Conservation (phyloP, 2,329 filamentous ascomycete genomes). For the Aureobasidium leucospermi region DNA sequence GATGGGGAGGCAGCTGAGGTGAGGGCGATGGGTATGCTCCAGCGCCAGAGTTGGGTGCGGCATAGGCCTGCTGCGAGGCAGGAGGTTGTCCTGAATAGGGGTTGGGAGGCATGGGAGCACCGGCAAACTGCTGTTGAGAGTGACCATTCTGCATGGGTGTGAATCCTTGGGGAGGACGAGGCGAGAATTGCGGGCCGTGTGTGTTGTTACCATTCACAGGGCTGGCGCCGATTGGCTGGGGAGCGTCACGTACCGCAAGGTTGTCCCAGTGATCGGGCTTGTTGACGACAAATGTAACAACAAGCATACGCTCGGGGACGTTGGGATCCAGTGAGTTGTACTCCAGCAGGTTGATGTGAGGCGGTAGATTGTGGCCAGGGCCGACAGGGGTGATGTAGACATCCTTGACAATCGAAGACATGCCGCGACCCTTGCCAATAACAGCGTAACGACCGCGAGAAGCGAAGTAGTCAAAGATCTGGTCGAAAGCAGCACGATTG, state of each 20-base stretch:
- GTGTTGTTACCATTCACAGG: conserved; percentile 24
- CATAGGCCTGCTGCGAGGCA: conserved; percentile 23
- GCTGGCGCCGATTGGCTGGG: conserved; percentile 15
- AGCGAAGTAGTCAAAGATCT: conserved; percentile 81
- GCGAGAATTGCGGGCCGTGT: conserved; percentile 33
- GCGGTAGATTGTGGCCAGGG: conserved; percentile 62
- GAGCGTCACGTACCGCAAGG: conserved; percentile 14
- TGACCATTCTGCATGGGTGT: conserved; percentile 18
- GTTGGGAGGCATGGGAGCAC: conserved; percentile 31
- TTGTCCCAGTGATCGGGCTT: conserved; percentile 29
- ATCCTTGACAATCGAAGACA: conserved; percentile 62
- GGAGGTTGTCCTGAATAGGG: conserved; percentile 32
- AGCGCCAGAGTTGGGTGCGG: conserved; percentile 25
- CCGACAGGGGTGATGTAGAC: conserved; percentile 86
- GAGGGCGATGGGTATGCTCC: conserved; percentile 16
- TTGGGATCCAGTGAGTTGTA: conserved; percentile 70
- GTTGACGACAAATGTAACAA: conserved; percentile 74
- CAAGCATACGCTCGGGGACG: conserved; percentile 66
- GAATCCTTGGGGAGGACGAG: conserved; percentile 26
- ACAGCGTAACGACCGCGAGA: conserved; percentile 80
- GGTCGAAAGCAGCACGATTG: conserved; percentile 57
- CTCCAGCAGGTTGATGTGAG: conserved; percentile 82
- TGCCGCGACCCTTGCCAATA: conserved; percentile 60
- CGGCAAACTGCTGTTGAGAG: conserved; percentile 11
- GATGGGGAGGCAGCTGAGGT: conserved; percentile 17